Conservation (phyloP, 73 alveolate species). For the Symbiodinium pilosum region DNA sequence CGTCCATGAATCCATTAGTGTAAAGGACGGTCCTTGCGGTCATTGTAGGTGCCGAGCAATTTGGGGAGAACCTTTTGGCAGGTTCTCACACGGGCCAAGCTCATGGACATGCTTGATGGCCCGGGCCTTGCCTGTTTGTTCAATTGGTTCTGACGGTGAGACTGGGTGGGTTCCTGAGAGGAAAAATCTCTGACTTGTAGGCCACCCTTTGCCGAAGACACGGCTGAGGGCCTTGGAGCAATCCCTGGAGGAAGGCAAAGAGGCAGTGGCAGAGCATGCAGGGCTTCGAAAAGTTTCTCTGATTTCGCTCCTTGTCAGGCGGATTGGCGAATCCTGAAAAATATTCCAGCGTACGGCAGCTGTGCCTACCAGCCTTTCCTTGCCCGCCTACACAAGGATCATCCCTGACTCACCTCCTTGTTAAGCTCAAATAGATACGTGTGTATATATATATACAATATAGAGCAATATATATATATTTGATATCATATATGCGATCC, state of each 20-base stretch:
- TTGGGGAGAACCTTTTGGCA: neutral
- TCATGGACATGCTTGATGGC: constrained; percentile 84
- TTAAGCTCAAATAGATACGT: no score
- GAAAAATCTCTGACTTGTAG: neutral
- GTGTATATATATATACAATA: no score
- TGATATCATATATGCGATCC: no score
- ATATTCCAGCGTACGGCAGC: constrained; percentile 76
- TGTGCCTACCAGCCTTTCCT: constrained; percentile 93
- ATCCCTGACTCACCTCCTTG: no score
- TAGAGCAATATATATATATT: no score
- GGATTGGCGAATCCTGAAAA: constrained; percentile 79
- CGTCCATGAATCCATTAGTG: no score
- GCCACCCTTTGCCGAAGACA: constrained; percentile 89
- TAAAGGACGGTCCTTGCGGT: no score
- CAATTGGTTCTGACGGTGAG: no score
- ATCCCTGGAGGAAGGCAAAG: constrained; percentile 78
- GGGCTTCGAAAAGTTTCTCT: no score
- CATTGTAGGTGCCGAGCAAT: neutral
- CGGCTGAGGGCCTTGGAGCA: constrained; percentile 83
- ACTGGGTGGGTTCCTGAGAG: no score
- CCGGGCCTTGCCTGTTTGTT: no score
- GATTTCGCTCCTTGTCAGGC: neutral
- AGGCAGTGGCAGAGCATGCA: no score
- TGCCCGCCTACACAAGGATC: constrained; percentile 73
- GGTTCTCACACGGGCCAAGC: constrained; percentile 69